Evolutionary conservation across 768 basidiomycete species (phyloP).

Genomic region (Lactifluus pinguis): DNA sequence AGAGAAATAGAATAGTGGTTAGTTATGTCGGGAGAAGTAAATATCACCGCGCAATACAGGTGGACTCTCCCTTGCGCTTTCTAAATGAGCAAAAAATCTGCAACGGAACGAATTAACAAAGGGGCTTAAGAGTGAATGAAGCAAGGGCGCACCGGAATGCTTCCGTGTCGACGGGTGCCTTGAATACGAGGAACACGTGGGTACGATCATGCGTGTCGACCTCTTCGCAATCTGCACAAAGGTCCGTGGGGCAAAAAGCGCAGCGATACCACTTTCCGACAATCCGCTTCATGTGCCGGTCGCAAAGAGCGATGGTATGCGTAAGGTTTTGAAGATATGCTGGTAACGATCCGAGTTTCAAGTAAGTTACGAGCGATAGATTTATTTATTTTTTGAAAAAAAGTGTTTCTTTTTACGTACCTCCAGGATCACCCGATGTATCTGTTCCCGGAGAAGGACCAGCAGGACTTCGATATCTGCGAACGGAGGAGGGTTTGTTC

Average conservation of each 20-base stretch:
- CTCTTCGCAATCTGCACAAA: constrained; percentile 78
- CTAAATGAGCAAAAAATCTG: constrained; percentile 12
- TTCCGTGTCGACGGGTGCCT: constrained; percentile 74
- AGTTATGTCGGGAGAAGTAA: constrained; percentile 2
- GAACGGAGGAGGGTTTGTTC: background rate
- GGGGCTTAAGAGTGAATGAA: background rate
- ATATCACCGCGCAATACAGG: constrained; percentile 5
- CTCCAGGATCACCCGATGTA: constrained; percentile 43
- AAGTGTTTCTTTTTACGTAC: constrained; percentile 28
- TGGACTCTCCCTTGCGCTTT: constrained; percentile 1
- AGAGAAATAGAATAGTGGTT: background rate
- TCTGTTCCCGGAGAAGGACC: constrained; percentile 35
- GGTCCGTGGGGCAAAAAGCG: constrained; percentile 76
- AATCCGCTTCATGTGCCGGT: constrained; percentile 76
- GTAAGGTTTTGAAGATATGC: constrained; percentile 53
- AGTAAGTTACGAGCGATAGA: background rate
- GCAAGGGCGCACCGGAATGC: constrained; percentile 47
- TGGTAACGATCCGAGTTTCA: constrained; percentile 22
- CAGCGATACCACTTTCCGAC: constrained; percentile 89
- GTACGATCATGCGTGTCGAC: constrained; percentile 74
- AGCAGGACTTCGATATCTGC: constrained; percentile 55
- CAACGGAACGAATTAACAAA: background rate
- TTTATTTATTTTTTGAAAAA: no score
- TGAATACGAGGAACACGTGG: constrained; percentile 84
- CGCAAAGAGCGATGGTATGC: constrained; percentile 70